These are phyloP conservation scores for Sporopachydermia lactativora DNA, from an alignment of 805 yeast species.

Conservation along the genomic window DNA sequence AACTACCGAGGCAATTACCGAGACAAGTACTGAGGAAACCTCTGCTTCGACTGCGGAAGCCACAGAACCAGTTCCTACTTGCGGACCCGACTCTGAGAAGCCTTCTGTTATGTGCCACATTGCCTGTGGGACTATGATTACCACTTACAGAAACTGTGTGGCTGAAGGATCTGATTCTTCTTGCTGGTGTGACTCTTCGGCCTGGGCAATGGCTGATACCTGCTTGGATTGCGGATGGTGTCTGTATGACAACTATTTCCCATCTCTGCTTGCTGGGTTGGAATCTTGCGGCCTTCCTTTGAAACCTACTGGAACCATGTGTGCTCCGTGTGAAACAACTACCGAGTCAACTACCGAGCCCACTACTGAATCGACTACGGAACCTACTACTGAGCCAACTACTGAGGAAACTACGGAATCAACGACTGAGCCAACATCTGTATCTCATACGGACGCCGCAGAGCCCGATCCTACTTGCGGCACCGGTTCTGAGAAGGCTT, in stretches of 20 bases:
- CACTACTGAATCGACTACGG: not conserved
- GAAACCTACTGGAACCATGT: not conserved
- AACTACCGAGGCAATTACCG: too few relatives aligned
- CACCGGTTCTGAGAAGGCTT: not conserved
- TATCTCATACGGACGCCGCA: not conserved
- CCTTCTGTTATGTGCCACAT: not conserved
- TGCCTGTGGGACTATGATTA: not conserved
- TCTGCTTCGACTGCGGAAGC: not conserved
- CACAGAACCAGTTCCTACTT: not conserved
- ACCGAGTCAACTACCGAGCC: not conserved
- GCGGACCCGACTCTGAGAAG: not conserved
- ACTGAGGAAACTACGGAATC: not conserved
- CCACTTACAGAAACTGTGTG: not conserved
- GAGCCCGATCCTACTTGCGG: not conserved
- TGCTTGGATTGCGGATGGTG: conserved; percentile 1
- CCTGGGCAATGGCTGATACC: not conserved
- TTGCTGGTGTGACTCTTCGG: not conserved
- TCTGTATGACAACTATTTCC: conserved; percentile 1
- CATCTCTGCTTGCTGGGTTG: too few relatives aligned
- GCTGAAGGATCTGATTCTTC: not conserved
- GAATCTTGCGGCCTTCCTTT: not conserved
- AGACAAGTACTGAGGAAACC: not conserved
- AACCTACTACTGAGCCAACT: conserved; percentile 1
- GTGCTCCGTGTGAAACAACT: not conserved
- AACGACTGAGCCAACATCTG: not conserved